phyloP scores from a whole-genome alignment of 257 asterid species.

The Solanum sejunctum region DNA sequence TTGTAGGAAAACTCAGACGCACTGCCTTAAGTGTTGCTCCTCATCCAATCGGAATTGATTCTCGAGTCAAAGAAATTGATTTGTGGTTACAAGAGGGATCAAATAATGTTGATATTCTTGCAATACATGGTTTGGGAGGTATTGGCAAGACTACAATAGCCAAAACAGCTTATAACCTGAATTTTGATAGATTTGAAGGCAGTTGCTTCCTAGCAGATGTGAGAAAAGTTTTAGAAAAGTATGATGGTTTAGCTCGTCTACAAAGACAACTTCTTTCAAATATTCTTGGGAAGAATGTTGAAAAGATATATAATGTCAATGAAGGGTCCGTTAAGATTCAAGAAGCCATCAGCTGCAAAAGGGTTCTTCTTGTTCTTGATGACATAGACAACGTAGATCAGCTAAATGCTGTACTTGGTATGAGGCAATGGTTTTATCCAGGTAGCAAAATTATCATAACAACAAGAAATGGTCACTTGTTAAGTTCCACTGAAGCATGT shows the following conservation, averaged over 20 bases:
- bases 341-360: background rate
- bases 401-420: background rate
- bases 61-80: background rate
- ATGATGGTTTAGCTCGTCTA: slow-evolving; percentile 1
- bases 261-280: slow-evolving; percentile 5
- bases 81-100: slow-evolving; percentile 1
- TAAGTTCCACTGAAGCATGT: background rate
- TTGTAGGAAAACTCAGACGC: background rate
- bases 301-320: background rate
- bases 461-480: background rate
- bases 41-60: background rate
- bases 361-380: slow-evolving; percentile 3
- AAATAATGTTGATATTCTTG: background rate
- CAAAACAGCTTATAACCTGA: background rate
- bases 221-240: background rate
- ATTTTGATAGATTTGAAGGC: background rate
- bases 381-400: slow-evolving; percentile 1
- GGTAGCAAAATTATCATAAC: slow-evolving; percentile 9
- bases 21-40: background rate
- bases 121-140: slow-evolving; percentile 3
- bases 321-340: background rate
- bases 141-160: slow-evolving; percentile 9
- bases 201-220: slow-evolving; percentile 4
- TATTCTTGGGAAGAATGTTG: background rate
- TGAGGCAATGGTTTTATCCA: background rate